Conservation (phyloP, 108 stramenopile species). For the Discostella stelligeroides region DNA sequence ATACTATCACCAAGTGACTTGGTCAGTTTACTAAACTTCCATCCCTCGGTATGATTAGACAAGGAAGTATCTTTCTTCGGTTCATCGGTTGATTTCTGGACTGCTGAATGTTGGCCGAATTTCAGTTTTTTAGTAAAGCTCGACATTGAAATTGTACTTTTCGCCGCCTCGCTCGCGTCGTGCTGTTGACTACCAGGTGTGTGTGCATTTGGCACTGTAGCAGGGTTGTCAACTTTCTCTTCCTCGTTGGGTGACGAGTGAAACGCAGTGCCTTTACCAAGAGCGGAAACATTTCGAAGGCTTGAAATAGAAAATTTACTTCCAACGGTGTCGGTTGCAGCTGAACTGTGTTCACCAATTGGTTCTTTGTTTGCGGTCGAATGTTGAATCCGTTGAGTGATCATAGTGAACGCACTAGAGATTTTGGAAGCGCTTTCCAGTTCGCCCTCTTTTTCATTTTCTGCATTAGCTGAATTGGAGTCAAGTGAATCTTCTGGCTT, state of each 20-base stretch:
- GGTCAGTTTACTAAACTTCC: slow-evolving; percentile 4
- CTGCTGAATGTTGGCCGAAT: slow-evolving; percentile 10
- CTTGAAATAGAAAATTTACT: slow-evolving; percentile 25
- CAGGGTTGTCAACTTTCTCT: not conserved
- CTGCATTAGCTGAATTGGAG: slow-evolving; percentile 2
- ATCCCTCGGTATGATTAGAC: not conserved
- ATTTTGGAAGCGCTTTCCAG: slow-evolving; percentile 8
- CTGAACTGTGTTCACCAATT: slow-evolving; percentile 8
- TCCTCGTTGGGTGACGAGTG: not conserved
- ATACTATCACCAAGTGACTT: slow-evolving; percentile 18
- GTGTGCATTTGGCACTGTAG: not conserved
- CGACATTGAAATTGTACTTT: slow-evolving; percentile 20
- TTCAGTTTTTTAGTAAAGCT: slow-evolving; percentile 29
- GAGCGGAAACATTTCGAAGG: not conserved
- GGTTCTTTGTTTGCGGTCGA: slow-evolving; percentile 3
- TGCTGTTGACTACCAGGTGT: not conserved
- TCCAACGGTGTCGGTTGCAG: not conserved
- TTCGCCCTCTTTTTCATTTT: slow-evolving; percentile 8
- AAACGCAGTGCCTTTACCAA: not conserved
- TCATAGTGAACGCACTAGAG: slow-evolving; percentile 11
- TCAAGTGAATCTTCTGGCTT: slow-evolving; percentile 11
- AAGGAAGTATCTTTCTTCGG: not conserved
- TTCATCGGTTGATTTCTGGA: not conserved
- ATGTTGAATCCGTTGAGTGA: slow-evolving; percentile 20
- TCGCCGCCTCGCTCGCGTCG: too few species aligned